A percentile compares a stretch with the other conserved stretches of the same genome.
These are phyloP conservation scores for Serendipita sp. DNA, from an alignment of 768 basidiomycete genomes.

Conservation along the genomic window DNA sequence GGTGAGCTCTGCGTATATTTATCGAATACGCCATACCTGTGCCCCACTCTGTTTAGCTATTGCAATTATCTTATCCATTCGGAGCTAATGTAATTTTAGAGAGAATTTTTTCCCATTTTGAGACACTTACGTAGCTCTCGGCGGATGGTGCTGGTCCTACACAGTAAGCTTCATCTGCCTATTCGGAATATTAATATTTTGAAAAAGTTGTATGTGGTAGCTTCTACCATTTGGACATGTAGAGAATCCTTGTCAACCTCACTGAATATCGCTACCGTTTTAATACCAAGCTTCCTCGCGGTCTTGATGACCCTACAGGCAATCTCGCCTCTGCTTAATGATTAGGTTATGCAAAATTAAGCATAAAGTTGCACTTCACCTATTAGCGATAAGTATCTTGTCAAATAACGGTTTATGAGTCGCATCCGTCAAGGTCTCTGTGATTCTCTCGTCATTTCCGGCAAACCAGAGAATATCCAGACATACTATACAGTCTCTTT, in stretches of 20 bases:
- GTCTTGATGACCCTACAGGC: constrained; percentile 91
- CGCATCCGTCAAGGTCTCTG: not conserved
- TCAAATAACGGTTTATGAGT: constrained; percentile 34
- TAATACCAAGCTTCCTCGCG: constrained; percentile 72
- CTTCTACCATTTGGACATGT: constrained; percentile 60
- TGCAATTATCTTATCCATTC: constrained; percentile 78
- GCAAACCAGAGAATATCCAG: not conserved
- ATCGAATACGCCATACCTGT: constrained; percentile 36
- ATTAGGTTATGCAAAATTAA: not conserved
- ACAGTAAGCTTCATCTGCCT: constrained; percentile 78
- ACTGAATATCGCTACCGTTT: constrained; percentile 84
- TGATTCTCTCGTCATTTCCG: not conserved
- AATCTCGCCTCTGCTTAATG: constrained; percentile 64
- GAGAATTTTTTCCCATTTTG: not conserved
- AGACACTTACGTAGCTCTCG: constrained; percentile 69
- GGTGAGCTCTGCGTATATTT: constrained; percentile 8
- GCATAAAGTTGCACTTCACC: constrained; percentile 31
- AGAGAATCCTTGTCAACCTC: constrained; percentile 69
- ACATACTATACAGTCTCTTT: constrained; percentile 1
- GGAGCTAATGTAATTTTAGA: constrained; percentile 33
- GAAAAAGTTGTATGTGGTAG: not conserved
- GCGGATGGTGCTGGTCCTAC: constrained; percentile 84
- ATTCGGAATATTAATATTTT: not conserved
- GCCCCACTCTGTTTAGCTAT: constrained; percentile 70
- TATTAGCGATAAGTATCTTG: constrained; percentile 85